Evolutionary conservation across 495 filamentous ascomycete species (phyloP).

Genomic region (Aspergillus bridgeri): DNA sequence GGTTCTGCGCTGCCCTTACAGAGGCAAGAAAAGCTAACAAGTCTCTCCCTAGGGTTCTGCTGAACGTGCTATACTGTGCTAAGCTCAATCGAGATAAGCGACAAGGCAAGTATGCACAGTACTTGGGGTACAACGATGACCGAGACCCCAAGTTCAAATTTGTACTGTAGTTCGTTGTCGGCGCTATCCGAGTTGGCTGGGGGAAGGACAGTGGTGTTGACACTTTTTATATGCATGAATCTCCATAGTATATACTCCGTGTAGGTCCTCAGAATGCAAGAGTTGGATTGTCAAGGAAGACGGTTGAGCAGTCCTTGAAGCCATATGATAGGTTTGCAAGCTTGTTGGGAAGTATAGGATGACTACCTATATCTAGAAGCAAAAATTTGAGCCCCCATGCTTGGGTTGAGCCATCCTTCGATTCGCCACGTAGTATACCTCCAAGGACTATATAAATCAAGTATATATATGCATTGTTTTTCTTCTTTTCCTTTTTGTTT

Average conservation of each 20-base stretch:
- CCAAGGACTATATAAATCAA: neutral
- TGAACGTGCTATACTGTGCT: slow-evolving; percentile 61
- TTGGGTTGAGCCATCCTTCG: neutral
- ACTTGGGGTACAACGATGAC: slow-evolving; percentile 58
- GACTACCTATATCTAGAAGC: neutral
- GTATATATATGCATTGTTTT: neutral
- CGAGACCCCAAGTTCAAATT: slow-evolving; percentile 63
- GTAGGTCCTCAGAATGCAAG: no score
- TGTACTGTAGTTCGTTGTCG: slow-evolving; percentile 41
- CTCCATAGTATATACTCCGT: no score
- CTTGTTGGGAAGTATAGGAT: neutral
- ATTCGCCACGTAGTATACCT: neutral
- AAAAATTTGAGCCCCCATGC: neutral
- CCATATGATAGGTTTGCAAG: slow-evolving; percentile 6
- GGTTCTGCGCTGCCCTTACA: slow-evolving; percentile 25
- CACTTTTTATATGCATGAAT: neutral
- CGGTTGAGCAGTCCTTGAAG: neutral
- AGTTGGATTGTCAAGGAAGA: neutral
- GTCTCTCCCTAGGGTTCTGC: slow-evolving; percentile 44
- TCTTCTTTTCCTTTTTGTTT: neutral
- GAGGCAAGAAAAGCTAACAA: neutral
- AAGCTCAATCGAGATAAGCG: slow-evolving; percentile 66
- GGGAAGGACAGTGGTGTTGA: neutral
- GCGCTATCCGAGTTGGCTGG: neutral
- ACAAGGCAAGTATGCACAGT: slow-evolving; percentile 58